Percentiles rank a stretch among this genome's conserved stretches.
These are phyloP conservation scores for Pseudozyma tsukubaensis DNA, from an alignment of 1,284 basidiomycete species.

Conservation along the genomic window DNA sequence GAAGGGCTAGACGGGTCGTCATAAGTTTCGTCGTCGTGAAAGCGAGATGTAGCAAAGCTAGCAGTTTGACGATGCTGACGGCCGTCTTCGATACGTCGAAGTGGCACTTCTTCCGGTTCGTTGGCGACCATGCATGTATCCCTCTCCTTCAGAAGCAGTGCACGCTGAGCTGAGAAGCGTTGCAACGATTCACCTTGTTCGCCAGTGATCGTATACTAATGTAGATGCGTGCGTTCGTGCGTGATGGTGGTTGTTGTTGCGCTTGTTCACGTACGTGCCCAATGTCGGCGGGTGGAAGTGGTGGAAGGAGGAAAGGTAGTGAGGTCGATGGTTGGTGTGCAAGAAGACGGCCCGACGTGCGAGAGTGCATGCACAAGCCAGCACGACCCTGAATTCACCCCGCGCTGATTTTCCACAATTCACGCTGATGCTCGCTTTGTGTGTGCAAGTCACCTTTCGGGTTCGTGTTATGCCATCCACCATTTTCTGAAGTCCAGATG, in stretches of 20 bases:
- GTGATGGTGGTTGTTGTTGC: too few relatives aligned
- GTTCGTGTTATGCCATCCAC: not conserved
- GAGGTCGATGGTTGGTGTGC: not conserved
- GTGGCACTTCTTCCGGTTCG: constrained; percentile 18
- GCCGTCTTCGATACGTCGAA: constrained; percentile 23
- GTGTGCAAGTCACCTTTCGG: too few relatives aligned
- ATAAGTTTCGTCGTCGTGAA: not conserved
- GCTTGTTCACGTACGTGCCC: too few relatives aligned
- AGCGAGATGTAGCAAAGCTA: not conserved
- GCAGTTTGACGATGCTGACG: not conserved
- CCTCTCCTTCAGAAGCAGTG: too few relatives aligned
- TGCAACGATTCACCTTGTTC: too few relatives aligned
- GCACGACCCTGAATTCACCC: constrained; percentile 2
- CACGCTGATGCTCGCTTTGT: not conserved
- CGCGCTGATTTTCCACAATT: too few relatives aligned
- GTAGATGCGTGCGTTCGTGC: too few relatives aligned
- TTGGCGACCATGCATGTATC: constrained; percentile 31
- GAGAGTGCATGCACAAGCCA: too few relatives aligned
- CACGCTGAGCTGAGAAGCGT: too few relatives aligned
- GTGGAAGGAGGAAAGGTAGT: not conserved
- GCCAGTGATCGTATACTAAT: too few relatives aligned
- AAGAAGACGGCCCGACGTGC: too few relatives aligned
- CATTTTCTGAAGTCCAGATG: not conserved
- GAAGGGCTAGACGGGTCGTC: not conserved
- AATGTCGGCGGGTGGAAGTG: not conserved